Percentiles rank a stretch among this genome's conserved stretches.
Evolutionary conservation across 768 basidiomycete genomes (phyloP).

Genomic region (Amanita pseudoporphyria): DNA sequence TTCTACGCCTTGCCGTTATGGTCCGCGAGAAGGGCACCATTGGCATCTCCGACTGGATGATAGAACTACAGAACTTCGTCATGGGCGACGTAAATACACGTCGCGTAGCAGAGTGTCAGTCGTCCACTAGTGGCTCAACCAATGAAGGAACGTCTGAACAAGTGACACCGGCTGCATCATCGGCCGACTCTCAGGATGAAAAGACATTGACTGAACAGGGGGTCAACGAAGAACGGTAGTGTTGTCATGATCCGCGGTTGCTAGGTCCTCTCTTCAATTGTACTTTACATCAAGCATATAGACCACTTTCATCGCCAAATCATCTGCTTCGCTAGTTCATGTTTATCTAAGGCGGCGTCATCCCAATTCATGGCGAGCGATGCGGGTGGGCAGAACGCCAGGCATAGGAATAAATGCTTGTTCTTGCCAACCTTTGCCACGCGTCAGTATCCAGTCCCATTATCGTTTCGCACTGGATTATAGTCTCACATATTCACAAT

Average conservation of each 20-base stretch:
- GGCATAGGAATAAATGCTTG: too few relatives aligned
- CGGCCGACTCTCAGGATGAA: not conserved
- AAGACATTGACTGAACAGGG: not conserved
- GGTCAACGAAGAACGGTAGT: not conserved
- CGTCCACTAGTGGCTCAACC: not conserved
- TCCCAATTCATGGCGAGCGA: too few relatives aligned
- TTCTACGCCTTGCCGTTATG: constrained; percentile 23
- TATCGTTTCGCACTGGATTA: too few relatives aligned
- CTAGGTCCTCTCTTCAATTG: not conserved
- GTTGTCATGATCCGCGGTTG: not conserved
- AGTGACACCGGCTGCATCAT: not conserved
- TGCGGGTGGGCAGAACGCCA: too few relatives aligned
- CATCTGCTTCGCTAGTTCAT: too few relatives aligned
- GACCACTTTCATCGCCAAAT: too few relatives aligned
- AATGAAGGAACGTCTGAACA: not conserved
- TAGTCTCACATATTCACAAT: too few relatives aligned
- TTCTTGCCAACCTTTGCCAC: too few relatives aligned
- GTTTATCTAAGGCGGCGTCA: too few relatives aligned
- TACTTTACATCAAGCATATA: not conserved
- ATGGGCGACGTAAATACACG: not conserved
- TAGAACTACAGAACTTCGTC: constrained; percentile 1
- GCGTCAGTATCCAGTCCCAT: too few relatives aligned
- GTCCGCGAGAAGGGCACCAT: constrained; percentile 22
- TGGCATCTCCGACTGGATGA: constrained; percentile 19
- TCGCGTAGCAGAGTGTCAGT: not conserved